Evolutionary conservation across 768 basidiomycete genomes (phyloP).

Genomic region (Phlebiopsis flavidoalba): DNA sequence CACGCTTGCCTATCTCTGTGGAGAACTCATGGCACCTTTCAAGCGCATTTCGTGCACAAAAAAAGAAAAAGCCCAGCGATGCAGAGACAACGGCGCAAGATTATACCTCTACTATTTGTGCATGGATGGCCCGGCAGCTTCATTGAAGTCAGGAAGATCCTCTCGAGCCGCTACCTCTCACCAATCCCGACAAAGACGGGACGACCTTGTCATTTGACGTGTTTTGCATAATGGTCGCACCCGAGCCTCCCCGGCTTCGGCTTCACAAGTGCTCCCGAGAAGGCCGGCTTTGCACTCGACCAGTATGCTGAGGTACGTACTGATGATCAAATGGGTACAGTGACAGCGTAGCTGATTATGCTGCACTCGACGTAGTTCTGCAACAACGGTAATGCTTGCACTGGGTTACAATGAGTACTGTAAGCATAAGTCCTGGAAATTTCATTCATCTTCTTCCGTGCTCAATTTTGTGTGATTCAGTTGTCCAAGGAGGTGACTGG

Average conservation of each 20-base stretch:
- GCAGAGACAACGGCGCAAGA: constrained; percentile 20
- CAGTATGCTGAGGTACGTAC: constrained; percentile 51
- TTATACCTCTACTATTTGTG: constrained; percentile 55
- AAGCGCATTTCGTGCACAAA: constrained; percentile 58
- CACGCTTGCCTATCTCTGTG: constrained; percentile 42
- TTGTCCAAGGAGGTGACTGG: constrained; percentile 31
- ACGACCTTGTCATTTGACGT: constrained; percentile 59
- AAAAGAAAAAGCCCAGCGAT: constrained; percentile 29
- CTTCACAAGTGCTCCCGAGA: constrained; percentile 52
- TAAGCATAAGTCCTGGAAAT: neutral
- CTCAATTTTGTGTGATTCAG: neutral
- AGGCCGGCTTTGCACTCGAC: constrained; percentile 41
- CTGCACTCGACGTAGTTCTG: constrained; percentile 3
- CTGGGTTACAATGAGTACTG: constrained; percentile 24
- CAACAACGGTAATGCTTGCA: constrained; percentile 18
- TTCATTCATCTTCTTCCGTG: neutral
- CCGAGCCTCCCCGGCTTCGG: constrained; percentile 58
- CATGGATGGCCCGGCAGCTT: constrained; percentile 68
- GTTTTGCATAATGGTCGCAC: too few species aligned
- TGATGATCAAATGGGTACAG: too few species aligned
- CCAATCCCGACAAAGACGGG: constrained; percentile 22
- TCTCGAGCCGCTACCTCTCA: constrained; percentile 52
- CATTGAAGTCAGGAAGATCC: constrained; percentile 50
- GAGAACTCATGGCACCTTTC: constrained; percentile 41
- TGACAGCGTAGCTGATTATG: neutral